A percentile compares a stretch with the other conserved stretches of the same genome.
Evolutionary conservation across 148 eudicot genomes (phyloP).

Genomic region (Rhododendron williamsianum): DNA sequence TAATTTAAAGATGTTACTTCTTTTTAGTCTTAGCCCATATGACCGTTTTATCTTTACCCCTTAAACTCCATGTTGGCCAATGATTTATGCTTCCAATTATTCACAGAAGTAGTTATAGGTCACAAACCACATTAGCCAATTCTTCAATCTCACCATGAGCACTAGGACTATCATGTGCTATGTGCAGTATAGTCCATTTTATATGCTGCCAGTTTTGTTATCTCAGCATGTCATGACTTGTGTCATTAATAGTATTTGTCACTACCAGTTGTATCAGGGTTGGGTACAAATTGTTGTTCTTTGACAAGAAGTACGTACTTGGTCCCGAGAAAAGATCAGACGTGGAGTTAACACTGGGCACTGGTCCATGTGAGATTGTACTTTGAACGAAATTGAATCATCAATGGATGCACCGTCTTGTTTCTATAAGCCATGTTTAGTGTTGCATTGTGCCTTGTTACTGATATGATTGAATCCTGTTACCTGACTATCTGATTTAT

Average conservation of each 20-base stretch:
- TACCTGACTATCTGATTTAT: neutral
- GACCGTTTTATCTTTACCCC: neutral
- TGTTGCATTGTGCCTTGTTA: neutral
- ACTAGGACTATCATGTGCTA: neutral
- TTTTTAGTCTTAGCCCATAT: neutral
- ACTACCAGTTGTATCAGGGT: neutral
- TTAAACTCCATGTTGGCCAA: neutral
- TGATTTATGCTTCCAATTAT: neutral
- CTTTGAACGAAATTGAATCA: neutral
- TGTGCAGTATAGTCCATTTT: neutral
- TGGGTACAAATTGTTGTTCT: neutral
- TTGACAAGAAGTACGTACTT: neutral
- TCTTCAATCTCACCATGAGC: neutral
- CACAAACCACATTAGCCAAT: neutral
- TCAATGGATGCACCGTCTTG: neutral
- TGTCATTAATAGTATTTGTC: neutral
- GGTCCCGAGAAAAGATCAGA: neutral
- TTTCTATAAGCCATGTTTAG: neutral
- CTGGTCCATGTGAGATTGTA: neutral
- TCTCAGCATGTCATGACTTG: neutral
- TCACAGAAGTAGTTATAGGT: neutral
- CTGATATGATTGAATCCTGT: neutral
- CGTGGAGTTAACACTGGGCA: neutral
- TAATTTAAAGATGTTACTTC: neutral
- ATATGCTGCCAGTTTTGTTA: neutral